Evolutionary conservation across 2,329 filamentous ascomycete genomes (phyloP).

Genomic region (Coniochaeta sp.): DNA sequence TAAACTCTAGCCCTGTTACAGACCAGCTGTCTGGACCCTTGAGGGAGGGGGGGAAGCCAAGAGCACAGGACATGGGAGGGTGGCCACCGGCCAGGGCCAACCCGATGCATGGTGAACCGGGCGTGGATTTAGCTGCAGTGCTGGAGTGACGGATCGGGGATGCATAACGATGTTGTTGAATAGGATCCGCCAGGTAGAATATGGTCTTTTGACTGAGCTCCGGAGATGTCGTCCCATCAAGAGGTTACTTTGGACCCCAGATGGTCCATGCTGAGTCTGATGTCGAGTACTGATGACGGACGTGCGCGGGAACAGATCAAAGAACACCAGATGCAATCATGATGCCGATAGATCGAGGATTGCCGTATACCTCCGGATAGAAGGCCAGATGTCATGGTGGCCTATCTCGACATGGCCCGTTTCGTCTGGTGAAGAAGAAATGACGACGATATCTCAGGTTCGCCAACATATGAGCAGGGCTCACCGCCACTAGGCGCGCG

Average conservation of each 20-base stretch:
- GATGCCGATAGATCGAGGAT: no score
- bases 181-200: constrained; percentile 7
- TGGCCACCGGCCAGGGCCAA: not conserved
- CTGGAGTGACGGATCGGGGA: constrained; percentile 9
- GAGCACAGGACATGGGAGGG: constrained; percentile 12
- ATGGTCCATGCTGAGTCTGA: constrained; percentile 9
- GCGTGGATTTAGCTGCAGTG: not conserved
- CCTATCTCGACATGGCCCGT: constrained; percentile 18
- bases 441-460: not conserved
- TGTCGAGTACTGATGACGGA: constrained; percentile 15
- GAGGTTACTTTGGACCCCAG: constrained; percentile 5
- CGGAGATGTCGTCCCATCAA: constrained; percentile 6
- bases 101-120: constrained; percentile 3
- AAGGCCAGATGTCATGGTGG: constrained; percentile 10
- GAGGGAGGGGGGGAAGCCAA: constrained; percentile 12
- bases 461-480: not conserved
- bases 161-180: constrained; percentile 23
- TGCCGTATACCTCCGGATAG: no score
- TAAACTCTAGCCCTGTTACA: constrained; percentile 35
- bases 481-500: not conserved
- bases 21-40: constrained; percentile 17
- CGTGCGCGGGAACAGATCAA: constrained; percentile 13
- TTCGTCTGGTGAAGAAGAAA: not conserved
- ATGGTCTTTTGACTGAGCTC: constrained; percentile 8
- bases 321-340: no score